Base-by-base conservation (phyloP, 1,284 basidiomycete species). In the Ganoderma resinaceum region DNA sequence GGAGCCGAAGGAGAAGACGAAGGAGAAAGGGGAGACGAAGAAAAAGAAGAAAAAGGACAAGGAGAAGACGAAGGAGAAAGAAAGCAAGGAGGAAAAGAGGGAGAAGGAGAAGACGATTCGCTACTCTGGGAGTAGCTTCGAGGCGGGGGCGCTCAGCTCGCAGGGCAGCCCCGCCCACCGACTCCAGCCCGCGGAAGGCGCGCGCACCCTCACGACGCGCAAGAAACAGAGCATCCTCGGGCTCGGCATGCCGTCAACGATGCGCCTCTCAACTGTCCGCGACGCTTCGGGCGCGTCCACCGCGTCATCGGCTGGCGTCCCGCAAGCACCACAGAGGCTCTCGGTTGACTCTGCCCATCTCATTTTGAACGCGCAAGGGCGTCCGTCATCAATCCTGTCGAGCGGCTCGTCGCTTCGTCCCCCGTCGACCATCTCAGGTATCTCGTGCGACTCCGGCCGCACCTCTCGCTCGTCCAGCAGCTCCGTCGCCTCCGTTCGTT, bases 211-310 rank as follows among this genome's bases (percentile, higher is more conserved):
- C 0, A 83, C 82, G 0, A 83, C 82, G 0, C 83, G 82, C 75
- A 89, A 86, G 83, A 91, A 90, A 76, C 81, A 83, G 35, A 87
- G 85, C 53, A 87, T 90, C 62, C 81, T 91, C 11, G 83, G 83
- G 0, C 78, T 87, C 12, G 84, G 84, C 0, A 70, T 83, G 23
- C 84, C 85, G 0, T 82, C 84, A 0, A 81, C 83, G 0, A 74
- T 85, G 65, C 85, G 89, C 3, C 75, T 90, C 8, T 33, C 83
- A 74, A 62, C 78, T 2, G 78, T 84, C 49, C 82, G 87, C 20
- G 82, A 79, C 61, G 85, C 84, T 0, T 78, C 78, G 0, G 82
- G 84, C 0, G 83, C 81, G 0, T 71, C 74, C n/a, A 60, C 58
- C 1, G 61, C 46, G 6, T 52, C 61, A 12, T 70, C 69, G 1